These are phyloP conservation scores for Chrysosporium queenslandicum DNA, from an alignment of 2,329 filamentous ascomycete genomes.

Conservation along the genomic window DNA sequence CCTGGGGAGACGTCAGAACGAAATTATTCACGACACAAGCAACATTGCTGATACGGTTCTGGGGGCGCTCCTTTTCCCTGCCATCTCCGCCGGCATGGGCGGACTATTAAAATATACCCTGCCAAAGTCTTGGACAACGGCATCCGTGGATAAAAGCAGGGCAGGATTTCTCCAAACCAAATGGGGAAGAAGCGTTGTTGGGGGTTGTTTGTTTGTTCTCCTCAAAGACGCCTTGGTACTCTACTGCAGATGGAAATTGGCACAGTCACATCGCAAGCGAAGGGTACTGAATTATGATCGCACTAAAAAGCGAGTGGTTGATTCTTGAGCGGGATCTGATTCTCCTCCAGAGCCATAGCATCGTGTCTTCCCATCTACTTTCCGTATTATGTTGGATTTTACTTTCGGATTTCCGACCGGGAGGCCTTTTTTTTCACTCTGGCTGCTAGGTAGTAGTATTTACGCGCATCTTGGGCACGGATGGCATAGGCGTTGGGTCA, in stretches of 20 bases:
- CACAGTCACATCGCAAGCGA: constrained; percentile 39
- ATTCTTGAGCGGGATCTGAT: constrained; percentile 1
- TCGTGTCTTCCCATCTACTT: neutral
- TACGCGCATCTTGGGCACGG: constrained; percentile 1
- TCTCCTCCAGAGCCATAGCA: no score
- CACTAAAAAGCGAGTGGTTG: constrained; percentile 28
- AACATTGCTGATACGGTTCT: constrained; percentile 52
- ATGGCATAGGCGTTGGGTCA: neutral
- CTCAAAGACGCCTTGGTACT: constrained; percentile 59
- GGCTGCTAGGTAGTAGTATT: no score
- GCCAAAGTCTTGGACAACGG: constrained; percentile 56
- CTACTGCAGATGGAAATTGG: constrained; percentile 46
- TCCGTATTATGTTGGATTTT: neutral
- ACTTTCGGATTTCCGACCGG: no score
- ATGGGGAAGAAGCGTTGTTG: constrained; percentile 82
- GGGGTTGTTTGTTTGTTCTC: constrained; percentile 79
- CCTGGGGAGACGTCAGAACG: constrained; percentile 36
- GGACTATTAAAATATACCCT: constrained; percentile 59
- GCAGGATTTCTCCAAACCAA: constrained; percentile 66
- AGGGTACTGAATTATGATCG: constrained; percentile 41
- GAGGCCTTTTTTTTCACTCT: no score
- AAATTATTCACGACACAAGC: constrained; percentile 45
- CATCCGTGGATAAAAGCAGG: constrained; percentile 36
- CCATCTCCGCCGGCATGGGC: constrained; percentile 68
- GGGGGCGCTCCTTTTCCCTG: constrained; percentile 68